A percentile compares a stretch with the other conserved stretches of the same genome.
Evolutionary conservation across 208 protist genomes (phyloP).

Genomic region (Naegleria lovaniensis): DNA sequence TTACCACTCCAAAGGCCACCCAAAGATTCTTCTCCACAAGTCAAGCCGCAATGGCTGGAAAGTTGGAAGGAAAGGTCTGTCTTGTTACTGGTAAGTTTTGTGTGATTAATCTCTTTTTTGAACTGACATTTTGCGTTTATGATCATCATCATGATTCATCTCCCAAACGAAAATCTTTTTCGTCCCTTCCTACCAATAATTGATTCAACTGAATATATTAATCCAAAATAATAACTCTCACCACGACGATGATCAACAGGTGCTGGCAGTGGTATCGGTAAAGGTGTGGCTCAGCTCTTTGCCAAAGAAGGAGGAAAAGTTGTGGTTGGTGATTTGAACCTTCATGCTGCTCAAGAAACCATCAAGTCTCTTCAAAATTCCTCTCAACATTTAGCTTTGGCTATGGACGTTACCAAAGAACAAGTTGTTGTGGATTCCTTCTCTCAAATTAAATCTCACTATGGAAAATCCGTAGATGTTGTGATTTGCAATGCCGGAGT

Average conservation of each 20-base stretch:
- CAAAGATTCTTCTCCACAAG: slow-evolving; percentile 3
- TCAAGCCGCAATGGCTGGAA: neutral
- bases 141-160: neutral
- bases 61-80: slow-evolving; percentile 26
- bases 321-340: slow-evolving; percentile 16
- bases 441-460: neutral
- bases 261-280: slow-evolving; percentile 21
- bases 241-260: too few relatives aligned
- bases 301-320: slow-evolving; percentile 14
- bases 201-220: too few relatives aligned
- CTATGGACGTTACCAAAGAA: slow-evolving; percentile 16
- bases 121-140: neutral
- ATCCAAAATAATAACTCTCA: too few relatives aligned
- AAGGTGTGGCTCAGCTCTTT: neutral
- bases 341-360: neutral
- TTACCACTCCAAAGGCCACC: neutral
- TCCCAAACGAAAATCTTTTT: too few relatives aligned
- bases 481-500: slow-evolving; percentile 57
- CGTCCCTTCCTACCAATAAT: too few relatives aligned
- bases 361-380: neutral
- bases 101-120: neutral
- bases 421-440: neutral
- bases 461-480: slow-evolving; percentile 41
- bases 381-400: neutral
- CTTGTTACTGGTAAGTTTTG: slow-evolving; percentile 16